Evolutionary conservation across 2,329 filamentous ascomycete genomes (phyloP), one percentile per base, ranked within the genome.

Genomic region (Metarhizium robertsii): DNA sequence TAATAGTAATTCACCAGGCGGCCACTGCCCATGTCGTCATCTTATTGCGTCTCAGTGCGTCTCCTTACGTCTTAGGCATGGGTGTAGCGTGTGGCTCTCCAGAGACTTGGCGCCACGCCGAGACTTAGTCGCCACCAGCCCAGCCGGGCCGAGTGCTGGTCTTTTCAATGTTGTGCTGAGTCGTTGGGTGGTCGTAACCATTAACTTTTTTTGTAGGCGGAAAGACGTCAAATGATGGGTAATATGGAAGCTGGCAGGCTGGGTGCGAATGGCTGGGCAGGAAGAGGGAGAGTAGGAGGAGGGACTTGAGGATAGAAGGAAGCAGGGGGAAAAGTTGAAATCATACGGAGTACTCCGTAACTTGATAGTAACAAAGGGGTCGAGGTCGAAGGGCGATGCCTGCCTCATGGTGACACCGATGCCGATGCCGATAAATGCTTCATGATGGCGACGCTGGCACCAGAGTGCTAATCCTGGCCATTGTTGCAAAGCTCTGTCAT

Each of bases 121-220:
- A 50, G 47, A 51, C 53, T 55, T 36, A 34, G 32, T 55, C 49
- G 48, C 47, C 36, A 43, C 48, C 47, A 29, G 16, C 46, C 16
- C 20, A 49, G 46, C 14, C 11, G 13, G 16, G 46, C 11, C 25
- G 25, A 8, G 20, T 25, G 11, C 5, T 49, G 18, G 20, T 49
- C 20, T 20, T 49, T 29, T 10, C 8, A 8, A 8, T 36, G 34
- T 36, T 8, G 8, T 13, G 34, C 34, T 8, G 34, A 36, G 34
- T 25, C 4, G 34, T 36, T 14, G 40, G n/a, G 14, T 14, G 40
- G 25, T 25, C 25, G 25, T 25, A 25, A 25, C 25, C 25, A 25
- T 25, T 1, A 25, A 25, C 25, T 25, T 25, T 25, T 25, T 25
- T 25, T 4, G 25, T 25, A 4, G 25, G 25, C 25, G 25, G 25